Evolutionary conservation across 345 rosid genomes (phyloP), one percentile per base, ranked within the genome.

Genomic region (Citrus cavaleriei): DNA sequence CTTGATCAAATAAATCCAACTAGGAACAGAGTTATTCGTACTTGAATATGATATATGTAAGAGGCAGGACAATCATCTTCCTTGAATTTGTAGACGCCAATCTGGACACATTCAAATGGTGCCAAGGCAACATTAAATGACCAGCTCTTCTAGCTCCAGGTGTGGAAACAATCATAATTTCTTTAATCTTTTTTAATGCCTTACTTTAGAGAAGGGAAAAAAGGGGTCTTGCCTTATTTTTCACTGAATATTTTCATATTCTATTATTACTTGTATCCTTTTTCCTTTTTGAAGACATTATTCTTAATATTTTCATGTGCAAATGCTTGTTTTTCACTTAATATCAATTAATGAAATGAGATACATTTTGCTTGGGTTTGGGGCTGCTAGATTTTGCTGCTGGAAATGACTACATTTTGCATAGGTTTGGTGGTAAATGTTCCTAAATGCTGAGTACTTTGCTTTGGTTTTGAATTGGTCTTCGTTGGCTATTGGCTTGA

Each of bases 71-170:
- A 81, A 66, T 78, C 83, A 59, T 83, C 98, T 32, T 87, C 95
- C 65, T 71, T 95, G 86, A 86, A 93, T 80, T 79, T 95, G 73
- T 87, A 97, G 21, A 84, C 92, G 75, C 99, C 98, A 13, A 65
- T 75, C 32, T 92, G 99, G 97, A 78, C 95, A 32, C 14, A 81
- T 70, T 85, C 83, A 25, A 67, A 80, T 73, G 90, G 87, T 78
- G 96, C 94, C 64, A 79, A 86, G 78, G 93, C 95, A 37, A 72
- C 80, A 46, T 66, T 91, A 84, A 95, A 93, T 82, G 84, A 81
- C 2, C 81, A 89, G 77, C 83, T 49, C 51, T 86, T 49, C 94
- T 95, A 51, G 81, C 85, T 81, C 89, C 92, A 86, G 97, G 99
- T 93, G 64, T 65, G 64, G 68, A 7, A 70, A 10, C 60, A 28